Base-by-base conservation (phyloP, 768 basidiomycete species). In the Russula compacta region DNA sequence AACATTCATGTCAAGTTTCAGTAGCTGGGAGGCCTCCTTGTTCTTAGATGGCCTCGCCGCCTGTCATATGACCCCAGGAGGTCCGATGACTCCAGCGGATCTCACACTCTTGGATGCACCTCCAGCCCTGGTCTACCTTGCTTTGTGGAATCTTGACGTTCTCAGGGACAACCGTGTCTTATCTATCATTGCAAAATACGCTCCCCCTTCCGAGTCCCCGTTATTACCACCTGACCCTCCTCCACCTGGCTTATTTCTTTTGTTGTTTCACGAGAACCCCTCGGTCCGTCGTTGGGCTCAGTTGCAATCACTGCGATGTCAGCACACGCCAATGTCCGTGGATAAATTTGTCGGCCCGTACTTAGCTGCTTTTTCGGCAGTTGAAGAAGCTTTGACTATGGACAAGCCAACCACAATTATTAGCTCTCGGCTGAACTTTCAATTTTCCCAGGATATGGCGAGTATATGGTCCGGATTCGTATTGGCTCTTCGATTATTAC, bases 271-370 rank as follows among this genome's bases (percentile, higher is more conserved):
- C 58, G 75, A 79, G 53, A 74, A 76, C 15, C 59, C 69, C 6
- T 69, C 73, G 10, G 74, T 88, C 40, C 79, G 88, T 49, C 74
- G 74, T 17, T 90, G 86, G 86, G 84, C 88, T 2, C 73, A 71
- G 58, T 67, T 70, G 24, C 81, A 84, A 56, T 69, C 77, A 5
- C 70, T 73, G 10, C 56, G 59, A 32, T 76, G 72, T 61, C 72
- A 70, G 52, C 50, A 67, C 5, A 63, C 73, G 17, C 81, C 84
- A 9, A 80, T 87, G 60, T 67, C 79, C 2, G 63, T 66, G 59
- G 76, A 79, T 17, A 69, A 75, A n/a, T 84, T 85, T 57, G 69
- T 73, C 36, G 72, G 74, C 0, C 71, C 77, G 14, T 83, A 89
- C 67, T 63, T 72, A 55, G 65, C 69, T 38, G 81, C 79, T 2